Evolutionary conservation across 495 filamentous ascomycete genomes (phyloP), one percentile per base, ranked within the genome.

Genomic region (Penicillium psychrofluorescens): DNA sequence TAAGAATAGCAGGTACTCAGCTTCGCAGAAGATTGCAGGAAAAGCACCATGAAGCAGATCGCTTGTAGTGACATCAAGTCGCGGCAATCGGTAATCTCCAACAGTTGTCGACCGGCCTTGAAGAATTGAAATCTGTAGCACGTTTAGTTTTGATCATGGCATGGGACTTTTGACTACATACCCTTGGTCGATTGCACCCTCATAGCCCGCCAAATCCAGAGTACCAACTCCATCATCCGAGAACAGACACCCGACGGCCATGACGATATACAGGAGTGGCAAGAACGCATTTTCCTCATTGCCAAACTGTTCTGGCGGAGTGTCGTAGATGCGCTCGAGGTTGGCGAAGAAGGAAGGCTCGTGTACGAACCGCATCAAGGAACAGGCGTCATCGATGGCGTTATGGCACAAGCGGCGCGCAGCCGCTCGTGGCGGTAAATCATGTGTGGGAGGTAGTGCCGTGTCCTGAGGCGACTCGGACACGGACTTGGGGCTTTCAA

Each of bases 1-100:
- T 92, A 95, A 0, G 90, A 86, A 61, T 95, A 96, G 61, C 91
- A 97, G 14, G 86, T 92, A 53, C 86, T 91, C 41, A 96, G 70
- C 55, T 92, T 90, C 7, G 90, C 87, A 11, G 92, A 89, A 0
- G 85, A 87, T 46, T 97, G 91, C 1, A 97, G 72, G 58, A 95
- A 97, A 1, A 95, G 67, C 35, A 95, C 85, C 85, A 95, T 94
- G 68, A 89, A 94, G 22, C 95, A 70, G 27, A 96, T 79, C 1
- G 86, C 84, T 58, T 97, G 90, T 11, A 97, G 71, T 2, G 88
- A 89, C 10, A 67, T 76, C 36, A 97, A 71, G 63, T 95, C 90
- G 46, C 90, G 79, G 50, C 90, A 95, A 53, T 95, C 88, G 4
- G 90, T 94, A 48, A 95, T 83, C 56, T 97, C 91, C 47, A 92